Conservation (phyloP, 768 basidiomycete species). For the Naganishia vishniacii region DNA sequence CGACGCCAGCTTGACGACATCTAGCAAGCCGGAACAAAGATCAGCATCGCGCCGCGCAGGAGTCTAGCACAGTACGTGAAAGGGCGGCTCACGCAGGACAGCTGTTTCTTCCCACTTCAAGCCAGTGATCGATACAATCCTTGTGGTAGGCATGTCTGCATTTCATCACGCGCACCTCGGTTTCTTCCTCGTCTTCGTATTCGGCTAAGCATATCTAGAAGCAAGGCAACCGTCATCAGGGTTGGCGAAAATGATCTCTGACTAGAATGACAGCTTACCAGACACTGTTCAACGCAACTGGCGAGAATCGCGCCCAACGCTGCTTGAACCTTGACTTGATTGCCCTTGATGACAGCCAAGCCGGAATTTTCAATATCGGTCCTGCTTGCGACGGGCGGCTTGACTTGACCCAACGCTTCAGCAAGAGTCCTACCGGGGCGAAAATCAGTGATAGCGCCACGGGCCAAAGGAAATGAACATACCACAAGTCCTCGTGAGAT, state of each 20-base stretch:
- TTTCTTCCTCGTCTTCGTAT: conserved; percentile 60
- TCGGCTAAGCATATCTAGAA: conserved; percentile 74
- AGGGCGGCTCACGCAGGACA: conserved; percentile 24
- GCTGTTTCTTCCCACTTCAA: conserved; percentile 18
- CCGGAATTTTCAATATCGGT: conserved; percentile 82
- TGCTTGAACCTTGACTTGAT: conserved; percentile 57
- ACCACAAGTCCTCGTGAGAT: conserved; percentile 53
- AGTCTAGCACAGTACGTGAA: neutral
- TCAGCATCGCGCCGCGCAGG: conserved; percentile 23
- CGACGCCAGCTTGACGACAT: conserved; percentile 41
- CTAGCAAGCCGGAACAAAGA: conserved; percentile 51
- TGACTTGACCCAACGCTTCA: conserved; percentile 41
- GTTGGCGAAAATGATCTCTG: neutral
- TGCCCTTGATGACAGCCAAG: conserved; percentile 65
- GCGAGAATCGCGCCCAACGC: conserved; percentile 61
- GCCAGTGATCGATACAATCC: conserved; percentile 62
- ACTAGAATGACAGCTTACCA: conserved; percentile 53
- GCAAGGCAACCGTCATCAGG: conserved; percentile 42
- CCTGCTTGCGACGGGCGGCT: conserved; percentile 59
- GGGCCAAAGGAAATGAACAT: conserved; percentile 17
- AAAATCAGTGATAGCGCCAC: conserved; percentile 27
- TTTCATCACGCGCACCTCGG: conserved; percentile 70
- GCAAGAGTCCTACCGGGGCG: conserved; percentile 32
- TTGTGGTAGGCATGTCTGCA: conserved; percentile 91
- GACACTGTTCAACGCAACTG: conserved; percentile 65